Evolutionary conservation across 768 basidiomycete species (phyloP).

Genomic region (Russula ochroleuca): DNA sequence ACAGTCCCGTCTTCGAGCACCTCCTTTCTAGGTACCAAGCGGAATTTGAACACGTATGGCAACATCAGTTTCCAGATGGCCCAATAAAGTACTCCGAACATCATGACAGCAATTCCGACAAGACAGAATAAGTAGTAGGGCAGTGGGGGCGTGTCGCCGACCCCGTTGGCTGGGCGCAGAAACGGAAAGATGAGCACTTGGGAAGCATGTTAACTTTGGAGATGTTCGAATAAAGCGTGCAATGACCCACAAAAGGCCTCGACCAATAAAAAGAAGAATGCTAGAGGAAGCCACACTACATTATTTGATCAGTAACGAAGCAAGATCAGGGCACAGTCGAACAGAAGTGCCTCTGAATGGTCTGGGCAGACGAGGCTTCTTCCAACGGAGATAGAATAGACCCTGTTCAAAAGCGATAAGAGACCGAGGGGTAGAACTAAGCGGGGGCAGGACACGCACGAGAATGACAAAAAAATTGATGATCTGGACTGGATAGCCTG

Average conservation of each 20-base stretch:
- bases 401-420: slow-evolving; percentile 36
- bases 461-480: slow-evolving; percentile 53
- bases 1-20: slow-evolving; percentile 50
- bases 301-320: slow-evolving; percentile 30
- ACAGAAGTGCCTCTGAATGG: slow-evolving; percentile 44
- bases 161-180: slow-evolving; percentile 47
- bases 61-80: slow-evolving; percentile 49
- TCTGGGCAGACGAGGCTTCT: slow-evolving; percentile 42
- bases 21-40: slow-evolving; percentile 48
- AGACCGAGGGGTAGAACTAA: background rate
- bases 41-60: slow-evolving; percentile 47
- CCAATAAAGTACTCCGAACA: slow-evolving; percentile 50
- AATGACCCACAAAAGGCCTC: slow-evolving; percentile 45
- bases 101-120: slow-evolving; percentile 48
- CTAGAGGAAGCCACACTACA: slow-evolving; percentile 53
- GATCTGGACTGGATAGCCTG: slow-evolving; percentile 51
- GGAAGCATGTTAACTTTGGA: background rate
- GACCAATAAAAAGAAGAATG: slow-evolving; percentile 51
- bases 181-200: slow-evolving; percentile 54
- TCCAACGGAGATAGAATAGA: slow-evolving; percentile 54
- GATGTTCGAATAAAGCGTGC: background rate
- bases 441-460: slow-evolving; percentile 36
- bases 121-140: slow-evolving; percentile 59
- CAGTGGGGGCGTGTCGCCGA: slow-evolving; percentile 57
- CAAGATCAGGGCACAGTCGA: background rate